A percentile compares a stretch with the other conserved stretches of the same genome.
phyloP scores from a whole-genome alignment of 2,329 filamentous ascomycete species.

The Aspergillus aculeatinus region DNA sequence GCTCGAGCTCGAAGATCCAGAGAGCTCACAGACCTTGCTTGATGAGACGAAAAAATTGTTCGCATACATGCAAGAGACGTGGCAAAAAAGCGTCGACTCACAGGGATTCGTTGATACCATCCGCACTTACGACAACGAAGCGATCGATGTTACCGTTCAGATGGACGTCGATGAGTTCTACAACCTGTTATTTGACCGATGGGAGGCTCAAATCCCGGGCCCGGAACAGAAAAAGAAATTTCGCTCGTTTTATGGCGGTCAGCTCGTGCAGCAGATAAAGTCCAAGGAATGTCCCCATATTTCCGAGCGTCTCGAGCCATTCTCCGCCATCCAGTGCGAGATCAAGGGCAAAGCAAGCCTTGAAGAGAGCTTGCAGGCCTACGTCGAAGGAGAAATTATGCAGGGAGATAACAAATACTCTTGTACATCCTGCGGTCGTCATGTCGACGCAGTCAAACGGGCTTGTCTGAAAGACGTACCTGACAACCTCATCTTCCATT shows the following conservation, averaged over 20 bases:
- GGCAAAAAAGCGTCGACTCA: constrained; percentile 71
- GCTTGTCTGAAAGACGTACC: constrained; percentile 90
- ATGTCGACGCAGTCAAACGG: constrained; percentile 90
- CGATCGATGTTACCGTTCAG: constrained; percentile 83
- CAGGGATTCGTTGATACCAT: constrained; percentile 70
- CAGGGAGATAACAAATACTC: constrained; percentile 99
- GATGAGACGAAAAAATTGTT: constrained; percentile 79
- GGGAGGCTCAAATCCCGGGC: constrained; percentile 75
- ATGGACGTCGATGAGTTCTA: constrained; percentile 99
- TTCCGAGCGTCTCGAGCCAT: constrained; percentile 84
- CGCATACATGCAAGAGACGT: constrained; percentile 79
- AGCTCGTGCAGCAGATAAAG: constrained; percentile 90
- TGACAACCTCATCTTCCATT: constrained; percentile 90
- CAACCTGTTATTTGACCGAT: constrained; percentile 86
- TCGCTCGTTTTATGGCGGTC: constrained; percentile 83
- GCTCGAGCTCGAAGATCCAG: constrained; percentile 56
- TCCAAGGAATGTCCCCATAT: constrained; percentile 93
- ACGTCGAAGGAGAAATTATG: constrained; percentile 94
- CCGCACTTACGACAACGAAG: constrained; percentile 75
- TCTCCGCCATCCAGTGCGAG: constrained; percentile 92
- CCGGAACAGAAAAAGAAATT: constrained; percentile 69
- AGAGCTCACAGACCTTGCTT: constrained; percentile 65
- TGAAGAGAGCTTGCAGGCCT: constrained; percentile 86
- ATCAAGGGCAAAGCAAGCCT: constrained; percentile 87
- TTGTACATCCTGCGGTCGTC: constrained; percentile 81